Evolutionary conservation across 148 eudicot genomes (phyloP).

Genomic region (Amaranthus hypochondriacus): DNA sequence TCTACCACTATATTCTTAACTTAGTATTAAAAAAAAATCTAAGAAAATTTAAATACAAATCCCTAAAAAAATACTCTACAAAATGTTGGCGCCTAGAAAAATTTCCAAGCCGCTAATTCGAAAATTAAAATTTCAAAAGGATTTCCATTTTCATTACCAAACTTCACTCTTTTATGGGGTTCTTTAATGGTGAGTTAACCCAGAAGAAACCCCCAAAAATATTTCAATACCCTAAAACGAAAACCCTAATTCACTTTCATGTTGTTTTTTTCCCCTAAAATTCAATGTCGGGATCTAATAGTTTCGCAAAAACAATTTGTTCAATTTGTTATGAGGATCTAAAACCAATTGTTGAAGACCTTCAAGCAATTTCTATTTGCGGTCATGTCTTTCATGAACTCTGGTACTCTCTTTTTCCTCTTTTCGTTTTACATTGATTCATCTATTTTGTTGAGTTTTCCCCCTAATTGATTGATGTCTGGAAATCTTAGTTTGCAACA

Average conservation of each 20-base stretch:
- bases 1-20: too few relatives aligned
- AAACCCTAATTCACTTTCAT: not conserved
- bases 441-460: not conserved
- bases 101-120: not conserved
- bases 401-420: slow-evolving; percentile 42
- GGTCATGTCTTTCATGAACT: slow-evolving; percentile 98
- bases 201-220: not conserved
- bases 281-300: slow-evolving; percentile 20
- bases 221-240: not conserved
- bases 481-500: slow-evolving; percentile 75
- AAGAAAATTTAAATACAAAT: too few relatives aligned
- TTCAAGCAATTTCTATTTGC: slow-evolving; percentile 84
- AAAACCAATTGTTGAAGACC: slow-evolving; percentile 85
- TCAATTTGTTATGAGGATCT: slow-evolving; percentile 95
- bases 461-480: not conserved
- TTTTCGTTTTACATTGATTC: not conserved
- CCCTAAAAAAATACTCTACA: not conserved
- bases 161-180: not conserved
- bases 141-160: not conserved
- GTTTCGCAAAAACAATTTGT: slow-evolving; percentile 70
- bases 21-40: too few relatives aligned
- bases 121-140: slow-evolving; percentile 10
- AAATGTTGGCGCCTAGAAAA: slow-evolving; percentile 20
- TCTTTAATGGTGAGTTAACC: slow-evolving; percentile 19
- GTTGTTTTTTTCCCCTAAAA: not conserved